These are phyloP conservation scores for Scheffersomyces stipitis DNA, from an alignment of 805 yeast genomes.

Conservation along the genomic window DNA sequence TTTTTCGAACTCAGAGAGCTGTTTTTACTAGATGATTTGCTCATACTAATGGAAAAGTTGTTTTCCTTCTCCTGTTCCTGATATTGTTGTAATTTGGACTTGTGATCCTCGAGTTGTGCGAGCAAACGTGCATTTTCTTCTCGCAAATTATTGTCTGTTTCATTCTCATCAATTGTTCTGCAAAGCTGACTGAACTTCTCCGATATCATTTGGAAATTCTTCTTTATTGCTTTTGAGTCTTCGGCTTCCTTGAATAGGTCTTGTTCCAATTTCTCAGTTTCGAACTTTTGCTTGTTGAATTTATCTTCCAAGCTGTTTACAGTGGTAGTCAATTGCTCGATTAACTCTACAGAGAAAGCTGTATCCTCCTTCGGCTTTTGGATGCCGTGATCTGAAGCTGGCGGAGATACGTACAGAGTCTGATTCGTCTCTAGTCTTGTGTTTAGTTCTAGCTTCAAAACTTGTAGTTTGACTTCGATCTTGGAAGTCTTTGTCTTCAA, in stretches of 20 bases:
- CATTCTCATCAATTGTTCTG: slow-evolving; percentile 6
- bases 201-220: slow-evolving; percentile 17
- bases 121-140: neutral
- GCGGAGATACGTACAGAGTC: slow-evolving; percentile 7
- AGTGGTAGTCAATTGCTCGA: slow-evolving; percentile 16
- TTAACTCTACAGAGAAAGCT: slow-evolving; percentile 13
- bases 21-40: neutral
- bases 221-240: slow-evolving; percentile 19
- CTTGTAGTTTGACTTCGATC: slow-evolving; percentile 24
- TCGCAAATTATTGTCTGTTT: too few species aligned
- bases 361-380: slow-evolving; percentile 4
- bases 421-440: slow-evolving; percentile 9
- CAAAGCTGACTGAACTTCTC: slow-evolving; percentile 19
- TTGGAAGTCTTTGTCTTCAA: slow-evolving; percentile 11
- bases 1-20: neutral
- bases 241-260: slow-evolving; percentile 22
- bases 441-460: slow-evolving; percentile 18
- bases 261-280: slow-evolving; percentile 18
- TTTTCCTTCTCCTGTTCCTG: neutral
- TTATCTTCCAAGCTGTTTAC: slow-evolving; percentile 24
- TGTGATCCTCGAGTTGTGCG: neutral
- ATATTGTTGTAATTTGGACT: neutral
- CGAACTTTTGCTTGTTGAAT: slow-evolving; percentile 17
- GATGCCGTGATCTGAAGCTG: slow-evolving; percentile 7
- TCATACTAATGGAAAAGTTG: neutral